phyloP scores from a whole-genome alignment of 2,329 filamentous ascomycete species.

The Mycosphaerella sp. region DNA sequence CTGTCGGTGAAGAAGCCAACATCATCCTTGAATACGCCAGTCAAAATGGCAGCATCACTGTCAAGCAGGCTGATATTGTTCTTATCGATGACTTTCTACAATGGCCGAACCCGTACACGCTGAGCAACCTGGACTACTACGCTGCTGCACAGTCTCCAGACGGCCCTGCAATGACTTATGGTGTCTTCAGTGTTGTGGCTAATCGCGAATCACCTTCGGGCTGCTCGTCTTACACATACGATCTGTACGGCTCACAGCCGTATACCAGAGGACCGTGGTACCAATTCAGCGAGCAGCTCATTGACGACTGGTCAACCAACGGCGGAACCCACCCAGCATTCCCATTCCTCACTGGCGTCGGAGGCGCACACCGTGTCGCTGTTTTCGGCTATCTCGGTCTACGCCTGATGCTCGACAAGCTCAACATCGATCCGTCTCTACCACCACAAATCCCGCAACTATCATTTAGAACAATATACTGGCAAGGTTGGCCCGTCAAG shows the following conservation, averaged over 20 bases:
- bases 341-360: constrained; percentile 65
- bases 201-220: constrained; percentile 60
- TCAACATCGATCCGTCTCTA: constrained; percentile 59
- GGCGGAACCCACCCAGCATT: constrained; percentile 63
- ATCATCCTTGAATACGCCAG: constrained; percentile 59
- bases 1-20: constrained; percentile 48
- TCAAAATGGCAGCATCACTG: constrained; percentile 60
- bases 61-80: constrained; percentile 68
- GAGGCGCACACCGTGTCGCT: constrained; percentile 61
- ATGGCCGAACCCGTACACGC: constrained; percentile 51
- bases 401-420: constrained; percentile 52
- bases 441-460: constrained; percentile 59
- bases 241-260: constrained; percentile 56
- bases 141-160: constrained; percentile 61
- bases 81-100: constrained; percentile 60
- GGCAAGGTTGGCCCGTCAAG: constrained; percentile 58
- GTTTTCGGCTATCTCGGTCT: constrained; percentile 64
- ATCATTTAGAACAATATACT: constrained; percentile 59
- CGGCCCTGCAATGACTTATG: constrained; percentile 68
- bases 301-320: constrained; percentile 55
- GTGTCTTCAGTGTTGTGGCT: constrained; percentile 61
- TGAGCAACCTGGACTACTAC: constrained; percentile 61
- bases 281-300: constrained; percentile 63
- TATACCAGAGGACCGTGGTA: constrained; percentile 63
- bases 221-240: constrained; percentile 63